Evolutionary conservation across 192 early-diverging fungal species (phyloP).

Genomic region (Coemansia sp.): DNA sequence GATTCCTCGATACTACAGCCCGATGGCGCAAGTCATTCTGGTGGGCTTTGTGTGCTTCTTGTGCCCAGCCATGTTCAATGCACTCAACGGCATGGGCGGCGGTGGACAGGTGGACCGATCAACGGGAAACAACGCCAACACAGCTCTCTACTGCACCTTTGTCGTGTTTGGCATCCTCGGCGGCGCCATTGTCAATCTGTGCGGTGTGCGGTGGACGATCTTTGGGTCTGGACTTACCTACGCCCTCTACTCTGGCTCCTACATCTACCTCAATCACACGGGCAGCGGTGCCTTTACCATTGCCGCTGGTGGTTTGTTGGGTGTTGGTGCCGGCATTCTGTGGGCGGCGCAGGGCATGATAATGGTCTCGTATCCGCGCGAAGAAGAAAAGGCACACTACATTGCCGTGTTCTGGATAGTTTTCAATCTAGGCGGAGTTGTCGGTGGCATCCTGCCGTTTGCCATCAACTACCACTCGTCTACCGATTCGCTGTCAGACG

Average conservation of each 20-base stretch:
- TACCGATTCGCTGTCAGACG: conserved; percentile 53
- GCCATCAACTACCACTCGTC: conserved; percentile 60
- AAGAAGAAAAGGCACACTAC: conserved; percentile 73
- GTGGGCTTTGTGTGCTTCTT: conserved; percentile 70
- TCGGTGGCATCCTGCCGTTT: conserved; percentile 71
- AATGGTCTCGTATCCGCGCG: conserved; percentile 78
- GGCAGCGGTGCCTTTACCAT: conserved; percentile 60
- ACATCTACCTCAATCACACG: conserved; percentile 61
- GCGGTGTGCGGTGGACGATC: conserved; percentile 66
- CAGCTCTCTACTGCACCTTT: conserved; percentile 73
- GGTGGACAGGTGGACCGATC: conserved; percentile 59
- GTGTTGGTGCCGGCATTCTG: conserved; percentile 72
- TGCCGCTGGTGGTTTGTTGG: conserved; percentile 70
- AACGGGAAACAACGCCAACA: conserved; percentile 65
- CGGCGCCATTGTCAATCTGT: conserved; percentile 71
- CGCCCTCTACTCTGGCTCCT: conserved; percentile 73
- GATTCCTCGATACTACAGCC: conserved; percentile 49
- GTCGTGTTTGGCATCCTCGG: conserved; percentile 70
- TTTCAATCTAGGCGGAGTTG: conserved; percentile 75
- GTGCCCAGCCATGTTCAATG: conserved; percentile 75
- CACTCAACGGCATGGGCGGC: conserved; percentile 62
- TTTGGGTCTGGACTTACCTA: conserved; percentile 62
- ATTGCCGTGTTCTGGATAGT: conserved; percentile 84
- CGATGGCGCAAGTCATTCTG: conserved; percentile 64
- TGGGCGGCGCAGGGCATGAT: conserved; percentile 76